Conservation (phyloP, 2,329 filamentous ascomycete genomes). For the Pyrenophora teres region DNA sequence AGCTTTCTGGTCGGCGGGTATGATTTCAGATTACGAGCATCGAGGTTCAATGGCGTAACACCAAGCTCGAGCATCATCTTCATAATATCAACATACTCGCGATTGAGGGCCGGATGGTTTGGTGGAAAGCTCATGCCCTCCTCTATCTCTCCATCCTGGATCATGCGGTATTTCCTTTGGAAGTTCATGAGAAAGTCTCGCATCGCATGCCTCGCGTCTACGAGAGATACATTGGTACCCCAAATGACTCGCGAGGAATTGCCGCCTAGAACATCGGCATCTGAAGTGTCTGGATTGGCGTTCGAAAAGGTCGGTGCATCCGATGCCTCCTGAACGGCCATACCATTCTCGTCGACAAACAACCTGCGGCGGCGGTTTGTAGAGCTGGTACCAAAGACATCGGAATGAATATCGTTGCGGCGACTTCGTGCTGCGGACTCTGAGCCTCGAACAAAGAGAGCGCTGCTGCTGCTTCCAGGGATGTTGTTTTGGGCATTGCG, state of each 20-base stretch:
- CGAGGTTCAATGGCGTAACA: slow-evolving; percentile 81
- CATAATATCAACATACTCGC: slow-evolving; percentile 82
- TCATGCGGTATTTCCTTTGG: slow-evolving; percentile 91
- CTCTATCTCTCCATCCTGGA: slow-evolving; percentile 80
- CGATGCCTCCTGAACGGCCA: slow-evolving; percentile 60
- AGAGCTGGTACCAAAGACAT: slow-evolving; percentile 57
- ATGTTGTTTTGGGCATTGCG: slow-evolving; percentile 67
- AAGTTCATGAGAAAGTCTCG: slow-evolving; percentile 94
- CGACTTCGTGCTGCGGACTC: slow-evolving; percentile 65
- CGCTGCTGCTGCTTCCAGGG: slow-evolving; percentile 81
- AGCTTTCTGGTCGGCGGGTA: slow-evolving; percentile 92
- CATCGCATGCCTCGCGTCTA: slow-evolving; percentile 84
- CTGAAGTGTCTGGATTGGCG: slow-evolving; percentile 81
- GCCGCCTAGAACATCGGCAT: slow-evolving; percentile 85
- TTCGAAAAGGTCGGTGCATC: slow-evolving; percentile 69
- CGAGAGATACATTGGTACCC: slow-evolving; percentile 95
- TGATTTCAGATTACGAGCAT: slow-evolving; percentile 85
- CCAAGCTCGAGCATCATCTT: slow-evolving; percentile 91
- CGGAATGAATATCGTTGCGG: slow-evolving; percentile 86
- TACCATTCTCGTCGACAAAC: slow-evolving; percentile 68
- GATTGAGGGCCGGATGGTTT: slow-evolving; percentile 72
- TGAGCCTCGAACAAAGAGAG: slow-evolving; percentile 75
- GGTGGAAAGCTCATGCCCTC: slow-evolving; percentile 69
- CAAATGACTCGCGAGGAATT: slow-evolving; percentile 84
- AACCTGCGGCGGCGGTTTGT: slow-evolving; percentile 59